These are phyloP conservation scores for Pyrus betulifolia DNA, from an alignment of 306 rosid genomes.

Conservation along the genomic window DNA sequence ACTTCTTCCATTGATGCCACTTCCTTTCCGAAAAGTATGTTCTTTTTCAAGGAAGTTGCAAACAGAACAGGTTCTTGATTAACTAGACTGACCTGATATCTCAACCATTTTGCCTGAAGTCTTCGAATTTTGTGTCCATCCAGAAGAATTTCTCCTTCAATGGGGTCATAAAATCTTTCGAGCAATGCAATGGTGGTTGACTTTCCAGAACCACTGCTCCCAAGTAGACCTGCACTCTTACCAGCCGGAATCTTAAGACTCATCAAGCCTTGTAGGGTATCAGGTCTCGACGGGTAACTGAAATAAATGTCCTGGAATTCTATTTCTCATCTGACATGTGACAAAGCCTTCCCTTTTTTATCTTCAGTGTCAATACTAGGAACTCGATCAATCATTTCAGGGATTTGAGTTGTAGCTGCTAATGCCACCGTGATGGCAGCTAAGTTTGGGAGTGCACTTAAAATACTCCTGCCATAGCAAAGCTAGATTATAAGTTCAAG, in stretches of 20 bases:
- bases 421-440: conserved; percentile 71
- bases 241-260: conserved; percentile 71
- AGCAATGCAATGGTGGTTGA: conserved; percentile 75
- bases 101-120: conserved; percentile 77
- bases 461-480: conserved; percentile 61
- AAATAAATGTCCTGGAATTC: conserved; percentile 53
- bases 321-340: conserved; percentile 74
- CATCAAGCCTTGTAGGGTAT: conserved; percentile 58
- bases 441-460: conserved; percentile 84
- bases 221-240: conserved; percentile 68
- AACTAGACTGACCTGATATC: conserved; percentile 80
- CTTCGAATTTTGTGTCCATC: conserved; percentile 66
- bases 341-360: conserved; percentile 66
- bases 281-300: conserved; percentile 72
- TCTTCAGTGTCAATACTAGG: conserved; percentile 65
- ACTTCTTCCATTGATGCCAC: conserved; percentile 77
- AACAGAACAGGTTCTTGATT: conserved; percentile 92
- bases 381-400: conserved; percentile 62
- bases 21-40: conserved; percentile 80
- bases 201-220: conserved; percentile 90
- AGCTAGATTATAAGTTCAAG: not conserved
- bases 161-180: conserved; percentile 84
- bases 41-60: conserved; percentile 79
- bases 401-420: conserved; percentile 55
- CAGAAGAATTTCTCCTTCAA: conserved; percentile 67